Evolutionary conservation across 495 filamentous ascomycete species (phyloP).

Genomic region (Neurospora intermedia): DNA sequence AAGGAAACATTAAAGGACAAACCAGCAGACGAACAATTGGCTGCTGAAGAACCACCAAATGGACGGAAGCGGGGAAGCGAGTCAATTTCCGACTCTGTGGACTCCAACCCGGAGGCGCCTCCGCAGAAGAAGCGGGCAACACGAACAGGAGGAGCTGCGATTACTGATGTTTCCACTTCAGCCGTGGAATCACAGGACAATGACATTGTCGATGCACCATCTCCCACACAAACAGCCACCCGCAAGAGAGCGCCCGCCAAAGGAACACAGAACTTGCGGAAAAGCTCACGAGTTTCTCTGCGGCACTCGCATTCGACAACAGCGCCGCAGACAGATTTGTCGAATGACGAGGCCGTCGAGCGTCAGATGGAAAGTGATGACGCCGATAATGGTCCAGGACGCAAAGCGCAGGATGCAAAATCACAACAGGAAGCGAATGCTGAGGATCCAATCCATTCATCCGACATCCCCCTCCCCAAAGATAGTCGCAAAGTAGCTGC

Average conservation of each 20-base stretch:
- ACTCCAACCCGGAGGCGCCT: slow-evolving; percentile 37
- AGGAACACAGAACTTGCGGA: slow-evolving; percentile 37
- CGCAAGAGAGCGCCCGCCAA: slow-evolving; percentile 25
- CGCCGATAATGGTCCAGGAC: slow-evolving; percentile 32
- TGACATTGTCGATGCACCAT: slow-evolving; percentile 23
- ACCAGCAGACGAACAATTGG: slow-evolving; percentile 25
- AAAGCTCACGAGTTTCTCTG: slow-evolving; percentile 42
- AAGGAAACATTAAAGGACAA: slow-evolving; percentile 38
- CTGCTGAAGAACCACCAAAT: slow-evolving; percentile 34
- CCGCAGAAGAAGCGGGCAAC: slow-evolving; percentile 58
- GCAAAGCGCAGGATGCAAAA: slow-evolving; percentile 33
- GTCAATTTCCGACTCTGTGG: slow-evolving; percentile 35
- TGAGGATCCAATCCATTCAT: slow-evolving; percentile 7
- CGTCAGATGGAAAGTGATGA: slow-evolving; percentile 45
- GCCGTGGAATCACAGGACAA: slow-evolving; percentile 18
- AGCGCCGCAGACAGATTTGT: slow-evolving; percentile 29
- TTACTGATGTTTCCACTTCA: slow-evolving; percentile 13
- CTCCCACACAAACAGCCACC: slow-evolving; percentile 14
- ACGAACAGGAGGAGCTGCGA: slow-evolving; percentile 31
- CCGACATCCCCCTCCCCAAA: slow-evolving; percentile 21
- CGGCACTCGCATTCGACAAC: slow-evolving; percentile 24
- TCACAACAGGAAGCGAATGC: slow-evolving; percentile 20
- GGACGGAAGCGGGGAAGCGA: slow-evolving; percentile 61
- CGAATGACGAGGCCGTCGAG: slow-evolving; percentile 59
- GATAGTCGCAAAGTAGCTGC: slow-evolving; percentile 34